Conservation (phyloP, 2,329 filamentous ascomycete species). For the Acrocalymma vagum region DNA sequence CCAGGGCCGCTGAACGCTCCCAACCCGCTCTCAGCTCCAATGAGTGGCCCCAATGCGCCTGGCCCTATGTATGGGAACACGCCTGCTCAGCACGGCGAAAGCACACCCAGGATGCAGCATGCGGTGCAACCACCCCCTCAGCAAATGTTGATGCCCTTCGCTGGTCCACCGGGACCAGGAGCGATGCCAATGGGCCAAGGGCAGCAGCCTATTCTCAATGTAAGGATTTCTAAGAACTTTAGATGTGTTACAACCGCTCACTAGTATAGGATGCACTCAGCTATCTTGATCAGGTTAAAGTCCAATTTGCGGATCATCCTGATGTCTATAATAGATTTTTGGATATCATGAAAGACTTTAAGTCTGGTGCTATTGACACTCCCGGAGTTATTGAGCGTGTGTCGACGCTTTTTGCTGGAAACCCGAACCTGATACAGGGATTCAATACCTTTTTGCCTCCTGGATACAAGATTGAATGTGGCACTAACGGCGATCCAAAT, state of each 20-base stretch:
- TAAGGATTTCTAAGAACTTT: constrained; percentile 47
- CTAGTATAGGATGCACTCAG: constrained; percentile 76
- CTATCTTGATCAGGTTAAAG: constrained; percentile 97
- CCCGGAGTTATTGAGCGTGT: constrained; percentile 97
- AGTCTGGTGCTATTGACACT: constrained; percentile 98
- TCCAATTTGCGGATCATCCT: constrained; percentile 94
- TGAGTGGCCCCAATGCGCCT: constrained; percentile 67
- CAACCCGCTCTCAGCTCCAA: constrained; percentile 59
- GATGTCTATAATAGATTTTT: constrained; percentile 97
- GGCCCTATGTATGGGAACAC: constrained; percentile 75
- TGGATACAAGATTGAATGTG: constrained; percentile 96
- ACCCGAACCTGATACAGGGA: constrained; percentile 93
- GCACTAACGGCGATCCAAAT: constrained; percentile 91
- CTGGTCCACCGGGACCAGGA: constrained; percentile 51
- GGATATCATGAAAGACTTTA: constrained; percentile 99
- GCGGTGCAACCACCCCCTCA: constrained; percentile 62
- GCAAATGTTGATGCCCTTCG: constrained; percentile 61
- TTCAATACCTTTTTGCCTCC: constrained; percentile 98
- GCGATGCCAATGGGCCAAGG: constrained; percentile 74
- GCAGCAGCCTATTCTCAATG: constrained; percentile 84
- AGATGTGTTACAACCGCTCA: constrained; percentile 10
- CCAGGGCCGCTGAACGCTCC: constrained; percentile 60
- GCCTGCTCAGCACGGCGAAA: constrained; percentile 66
- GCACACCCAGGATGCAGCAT: constrained; percentile 69
- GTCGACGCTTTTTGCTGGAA: constrained; percentile 92